These are phyloP conservation scores for Colletotrichum theobromicola DNA, from an alignment of 2,329 filamentous ascomycete species.

Conservation along the genomic window DNA sequence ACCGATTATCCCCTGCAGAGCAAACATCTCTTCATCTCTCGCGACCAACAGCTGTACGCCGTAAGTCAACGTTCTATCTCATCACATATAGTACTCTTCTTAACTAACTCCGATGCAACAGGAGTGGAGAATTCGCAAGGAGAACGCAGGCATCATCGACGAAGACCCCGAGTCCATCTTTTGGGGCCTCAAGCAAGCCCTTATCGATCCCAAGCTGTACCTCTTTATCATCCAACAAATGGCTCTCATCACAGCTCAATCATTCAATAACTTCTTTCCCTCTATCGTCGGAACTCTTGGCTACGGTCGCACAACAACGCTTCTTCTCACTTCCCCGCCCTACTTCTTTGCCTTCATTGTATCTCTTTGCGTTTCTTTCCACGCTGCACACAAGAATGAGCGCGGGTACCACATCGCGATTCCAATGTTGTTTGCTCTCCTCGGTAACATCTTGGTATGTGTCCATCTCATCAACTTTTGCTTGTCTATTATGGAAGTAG, in stretches of 20 bases:
- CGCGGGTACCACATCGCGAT: slow-evolving; percentile 64
- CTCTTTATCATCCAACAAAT: slow-evolving; percentile 27
- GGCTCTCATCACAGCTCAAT: slow-evolving; percentile 30
- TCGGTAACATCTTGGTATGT: background rate
- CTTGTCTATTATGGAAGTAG: accelerated
- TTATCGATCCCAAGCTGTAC: background rate
- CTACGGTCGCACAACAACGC: slow-evolving; percentile 54
- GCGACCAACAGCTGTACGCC: background rate
- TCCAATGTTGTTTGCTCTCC: slow-evolving; percentile 50
- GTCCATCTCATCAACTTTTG: accelerated
- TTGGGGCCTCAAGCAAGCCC: background rate
- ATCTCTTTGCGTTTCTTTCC: slow-evolving; percentile 63
- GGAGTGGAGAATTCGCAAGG: slow-evolving; percentile 13
- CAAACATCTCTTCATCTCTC: slow-evolving; percentile 5
- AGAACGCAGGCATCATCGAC: background rate
- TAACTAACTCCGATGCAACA: background rate
- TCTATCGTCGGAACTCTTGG: slow-evolving; percentile 64
- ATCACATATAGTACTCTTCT: too few relatives aligned
- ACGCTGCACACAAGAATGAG: slow-evolving; percentile 66
- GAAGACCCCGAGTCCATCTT: slow-evolving; percentile 12
- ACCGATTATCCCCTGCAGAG: slow-evolving; percentile 25
- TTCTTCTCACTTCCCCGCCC: slow-evolving; percentile 62
- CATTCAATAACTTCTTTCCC: slow-evolving; percentile 40
- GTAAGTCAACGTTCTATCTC: background rate
- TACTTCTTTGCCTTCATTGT: slow-evolving; percentile 60